Conservation (phyloP, 2,329 filamentous ascomycete genomes). For the Venturia oleaginea region DNA sequence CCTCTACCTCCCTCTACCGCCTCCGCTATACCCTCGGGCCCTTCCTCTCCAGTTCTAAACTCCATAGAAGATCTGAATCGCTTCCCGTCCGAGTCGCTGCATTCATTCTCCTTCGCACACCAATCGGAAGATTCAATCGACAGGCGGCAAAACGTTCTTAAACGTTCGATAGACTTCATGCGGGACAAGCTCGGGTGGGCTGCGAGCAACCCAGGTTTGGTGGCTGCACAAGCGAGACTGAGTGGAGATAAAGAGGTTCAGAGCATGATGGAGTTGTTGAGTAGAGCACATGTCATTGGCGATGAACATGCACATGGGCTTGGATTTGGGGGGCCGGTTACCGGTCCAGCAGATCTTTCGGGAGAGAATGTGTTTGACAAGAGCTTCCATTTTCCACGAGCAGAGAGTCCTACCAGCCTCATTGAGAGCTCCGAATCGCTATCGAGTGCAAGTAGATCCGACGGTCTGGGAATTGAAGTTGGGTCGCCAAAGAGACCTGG, state of each 20-base stretch:
- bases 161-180: conserved; percentile 94
- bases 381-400: conserved; percentile 52
- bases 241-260: conserved; percentile 80
- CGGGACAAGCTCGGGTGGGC: conserved; percentile 82
- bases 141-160: conserved; percentile 84
- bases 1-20: conserved; percentile 43
- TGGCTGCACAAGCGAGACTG: conserved; percentile 72
- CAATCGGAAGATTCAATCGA: conserved; percentile 89
- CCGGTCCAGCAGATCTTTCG: conserved; percentile 65
- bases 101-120: conserved; percentile 96
- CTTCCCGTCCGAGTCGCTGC: conserved; percentile 90
- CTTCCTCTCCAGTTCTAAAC: conserved; percentile 55
- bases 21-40: conserved; percentile 41
- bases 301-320: conserved; percentile 44
- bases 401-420: conserved; percentile 36
- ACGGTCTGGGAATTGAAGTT: neutral
- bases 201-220: conserved; percentile 63
- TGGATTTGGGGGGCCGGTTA: conserved; percentile 56
- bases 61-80: conserved; percentile 83
- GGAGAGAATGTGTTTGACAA: conserved; percentile 78
- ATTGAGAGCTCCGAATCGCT: conserved; percentile 8
- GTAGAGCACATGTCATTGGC: conserved; percentile 69
- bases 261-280: conserved; percentile 80
- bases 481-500: neutral
- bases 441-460: conserved; percentile 3